These are phyloP conservation scores for Orychophragmus violaceus DNA, from an alignment of 345 rosid genomes.

Conservation along the genomic window DNA sequence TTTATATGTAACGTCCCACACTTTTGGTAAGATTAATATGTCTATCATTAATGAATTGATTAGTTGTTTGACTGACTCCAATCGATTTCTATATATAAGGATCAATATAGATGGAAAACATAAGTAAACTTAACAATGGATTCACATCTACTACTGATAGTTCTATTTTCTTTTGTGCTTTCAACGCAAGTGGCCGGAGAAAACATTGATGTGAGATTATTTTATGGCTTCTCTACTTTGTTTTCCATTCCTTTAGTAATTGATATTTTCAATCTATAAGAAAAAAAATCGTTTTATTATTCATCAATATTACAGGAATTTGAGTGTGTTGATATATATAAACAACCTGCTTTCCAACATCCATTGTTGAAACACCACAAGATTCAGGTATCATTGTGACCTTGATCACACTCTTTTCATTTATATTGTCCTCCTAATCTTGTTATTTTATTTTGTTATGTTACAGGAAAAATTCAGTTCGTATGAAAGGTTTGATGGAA, in stretches of 20 bases:
- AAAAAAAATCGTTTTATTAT: no score
- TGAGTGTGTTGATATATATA: constrained; percentile 16
- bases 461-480: background rate
- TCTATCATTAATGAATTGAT: background rate
- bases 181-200: background rate
- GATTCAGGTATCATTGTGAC: background rate
- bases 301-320: background rate
- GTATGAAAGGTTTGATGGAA: background rate
- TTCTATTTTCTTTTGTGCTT: background rate
- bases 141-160: background rate
- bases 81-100: background rate
- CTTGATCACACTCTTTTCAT: background rate
- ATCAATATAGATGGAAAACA: background rate
- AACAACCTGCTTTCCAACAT: constrained; percentile 24
- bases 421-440: background rate
- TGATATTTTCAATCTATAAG: background rate
- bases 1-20: no score
- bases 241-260: background rate
- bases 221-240: background rate
- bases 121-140: background rate
- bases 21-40: background rate
- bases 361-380: constrained; percentile 11
- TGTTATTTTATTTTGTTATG: background rate
- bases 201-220: background rate
- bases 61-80: background rate